Percentiles rank a stretch among this genome's conserved stretches.
These are phyloP conservation scores for Aureobasidium sp. DNA, from an alignment of 2,329 filamentous ascomycete species.

Conservation along the genomic window DNA sequence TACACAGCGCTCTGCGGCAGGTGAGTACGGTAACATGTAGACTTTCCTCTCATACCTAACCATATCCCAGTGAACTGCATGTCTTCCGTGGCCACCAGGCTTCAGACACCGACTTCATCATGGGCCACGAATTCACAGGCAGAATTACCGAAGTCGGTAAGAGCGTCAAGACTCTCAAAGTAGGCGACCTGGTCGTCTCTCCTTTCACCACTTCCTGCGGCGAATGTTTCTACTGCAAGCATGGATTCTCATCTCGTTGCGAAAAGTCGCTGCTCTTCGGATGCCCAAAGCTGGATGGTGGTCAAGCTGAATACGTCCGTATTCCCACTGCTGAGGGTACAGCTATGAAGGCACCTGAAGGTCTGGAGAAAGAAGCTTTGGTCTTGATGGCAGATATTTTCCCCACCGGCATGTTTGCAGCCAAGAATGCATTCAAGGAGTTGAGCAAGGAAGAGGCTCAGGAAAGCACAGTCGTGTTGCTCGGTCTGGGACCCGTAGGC, in stretches of 20 bases:
- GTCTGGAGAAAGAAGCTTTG: slow-evolving; percentile 63
- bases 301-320: slow-evolving; percentile 44
- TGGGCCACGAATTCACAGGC: slow-evolving; percentile 85
- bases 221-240: slow-evolving; percentile 77
- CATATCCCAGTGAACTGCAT: slow-evolving; percentile 61
- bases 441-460: slow-evolving; percentile 48
- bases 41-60: not conserved
- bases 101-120: slow-evolving; percentile 54
- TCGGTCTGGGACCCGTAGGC: slow-evolving; percentile 74
- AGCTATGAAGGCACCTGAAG: slow-evolving; percentile 61
- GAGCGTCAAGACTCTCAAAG: slow-evolving; percentile 57
- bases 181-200: slow-evolving; percentile 71
- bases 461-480: slow-evolving; percentile 64
- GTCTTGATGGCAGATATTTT: slow-evolving; percentile 93
- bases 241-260: slow-evolving; percentile 70
- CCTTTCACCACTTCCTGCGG: slow-evolving; percentile 76
- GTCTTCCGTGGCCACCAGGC: slow-evolving; percentile 75
- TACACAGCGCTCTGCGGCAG: slow-evolving; percentile 83
- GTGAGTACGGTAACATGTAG: slow-evolving; percentile 40
- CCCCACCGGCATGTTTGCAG: slow-evolving; percentile 74
- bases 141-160: slow-evolving; percentile 59
- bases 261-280: slow-evolving; percentile 63
- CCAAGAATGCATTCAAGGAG: slow-evolving; percentile 64
- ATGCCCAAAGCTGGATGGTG: slow-evolving; percentile 33
- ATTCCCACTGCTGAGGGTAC: slow-evolving; percentile 76